Conservation (phyloP, 1,284 basidiomycete genomes). For the Coniferiporia sulphurascens region DNA sequence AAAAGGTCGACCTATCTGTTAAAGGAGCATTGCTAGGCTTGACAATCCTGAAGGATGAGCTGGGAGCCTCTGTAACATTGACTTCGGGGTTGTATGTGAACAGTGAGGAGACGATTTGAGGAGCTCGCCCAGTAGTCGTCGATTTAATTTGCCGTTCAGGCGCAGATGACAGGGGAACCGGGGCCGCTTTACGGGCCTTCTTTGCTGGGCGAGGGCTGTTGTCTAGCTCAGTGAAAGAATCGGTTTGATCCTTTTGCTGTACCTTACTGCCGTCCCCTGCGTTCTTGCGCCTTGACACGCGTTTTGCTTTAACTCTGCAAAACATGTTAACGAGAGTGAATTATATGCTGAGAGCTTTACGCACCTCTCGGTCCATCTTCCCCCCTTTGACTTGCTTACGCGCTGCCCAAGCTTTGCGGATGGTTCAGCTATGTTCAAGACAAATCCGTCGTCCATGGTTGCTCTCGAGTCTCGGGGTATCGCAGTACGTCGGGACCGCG, state of each 20-base stretch:
- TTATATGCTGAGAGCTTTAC: constrained; percentile 23
- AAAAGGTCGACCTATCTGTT: constrained; percentile 66
- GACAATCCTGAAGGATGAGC: constrained; percentile 27
- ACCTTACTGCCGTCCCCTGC: not conserved
- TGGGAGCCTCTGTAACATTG: constrained; percentile 34
- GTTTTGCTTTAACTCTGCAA: constrained; percentile 63
- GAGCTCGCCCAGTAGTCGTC: constrained; percentile 34
- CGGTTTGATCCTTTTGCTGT: not conserved
- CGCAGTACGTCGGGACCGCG: not conserved
- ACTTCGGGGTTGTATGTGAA: constrained; percentile 82
- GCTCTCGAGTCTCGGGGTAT: not conserved
- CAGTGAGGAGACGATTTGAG: constrained; percentile 86
- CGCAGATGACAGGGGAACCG: constrained; percentile 19
- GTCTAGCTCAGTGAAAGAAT: constrained; percentile 7
- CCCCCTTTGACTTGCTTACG: constrained; percentile 42
- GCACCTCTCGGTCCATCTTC: constrained; percentile 83
- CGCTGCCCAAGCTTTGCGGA: constrained; percentile 29
- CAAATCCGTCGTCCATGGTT: constrained; percentile 64
- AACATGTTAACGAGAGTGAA: constrained; percentile 19
- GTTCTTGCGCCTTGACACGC: constrained; percentile 57
- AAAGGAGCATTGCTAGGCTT: constrained; percentile 84
- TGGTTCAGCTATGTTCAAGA: constrained; percentile 59
- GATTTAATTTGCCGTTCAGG: constrained; percentile 21
- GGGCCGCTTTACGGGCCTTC: constrained; percentile 35
- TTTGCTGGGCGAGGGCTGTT: constrained; percentile 30